Evolutionary conservation across 2,329 filamentous ascomycete genomes (phyloP).

Genomic region (Ophiocordyceps sinensis): DNA sequence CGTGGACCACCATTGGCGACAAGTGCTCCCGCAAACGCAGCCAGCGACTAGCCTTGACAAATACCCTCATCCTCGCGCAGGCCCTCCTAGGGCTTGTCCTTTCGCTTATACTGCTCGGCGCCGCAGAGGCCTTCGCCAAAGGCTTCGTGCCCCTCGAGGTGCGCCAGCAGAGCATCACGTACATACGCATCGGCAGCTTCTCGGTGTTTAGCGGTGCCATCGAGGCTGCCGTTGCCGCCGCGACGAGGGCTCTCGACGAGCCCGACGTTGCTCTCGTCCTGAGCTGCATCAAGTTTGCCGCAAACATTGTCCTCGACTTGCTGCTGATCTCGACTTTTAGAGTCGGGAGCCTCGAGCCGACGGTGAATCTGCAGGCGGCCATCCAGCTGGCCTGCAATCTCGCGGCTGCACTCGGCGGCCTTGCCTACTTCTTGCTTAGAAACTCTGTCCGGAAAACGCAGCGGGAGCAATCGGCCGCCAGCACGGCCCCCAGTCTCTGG

Average conservation of each 20-base stretch:
- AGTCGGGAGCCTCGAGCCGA: conserved; percentile 36
- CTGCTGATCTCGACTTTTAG: conserved; percentile 53
- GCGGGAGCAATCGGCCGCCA: no score
- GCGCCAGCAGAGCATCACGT: conserved; percentile 40
- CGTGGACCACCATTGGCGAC: conserved; percentile 57
- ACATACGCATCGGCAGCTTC: conserved; percentile 51
- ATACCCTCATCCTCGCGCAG: conserved; percentile 51
- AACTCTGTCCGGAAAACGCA: not conserved
- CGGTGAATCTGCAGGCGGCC: conserved; percentile 48
- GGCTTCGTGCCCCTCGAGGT: conserved; percentile 47
- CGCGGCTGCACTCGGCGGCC: conserved; percentile 35
- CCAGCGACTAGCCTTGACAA: conserved; percentile 41
- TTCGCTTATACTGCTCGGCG: conserved; percentile 41
- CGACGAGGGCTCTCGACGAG: conserved; percentile 51
- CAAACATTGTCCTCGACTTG: conserved; percentile 55
- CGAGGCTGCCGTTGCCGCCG: conserved; percentile 45
- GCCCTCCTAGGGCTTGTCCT: conserved; percentile 40
- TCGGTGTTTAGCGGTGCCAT: conserved; percentile 46
- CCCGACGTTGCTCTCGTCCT: conserved; percentile 57
- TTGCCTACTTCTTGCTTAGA: conserved; percentile 43
- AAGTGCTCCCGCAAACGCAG: conserved; percentile 33
- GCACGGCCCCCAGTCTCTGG: conserved; percentile 21
- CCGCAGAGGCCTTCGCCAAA: conserved; percentile 37
- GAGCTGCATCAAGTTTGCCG: conserved; percentile 44
- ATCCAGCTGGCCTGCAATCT: conserved; percentile 49